Evolutionary conservation across 225 moss, liverwort and hornwort species (phyloP).

Genomic region (Physcomitrium patens): DNA sequence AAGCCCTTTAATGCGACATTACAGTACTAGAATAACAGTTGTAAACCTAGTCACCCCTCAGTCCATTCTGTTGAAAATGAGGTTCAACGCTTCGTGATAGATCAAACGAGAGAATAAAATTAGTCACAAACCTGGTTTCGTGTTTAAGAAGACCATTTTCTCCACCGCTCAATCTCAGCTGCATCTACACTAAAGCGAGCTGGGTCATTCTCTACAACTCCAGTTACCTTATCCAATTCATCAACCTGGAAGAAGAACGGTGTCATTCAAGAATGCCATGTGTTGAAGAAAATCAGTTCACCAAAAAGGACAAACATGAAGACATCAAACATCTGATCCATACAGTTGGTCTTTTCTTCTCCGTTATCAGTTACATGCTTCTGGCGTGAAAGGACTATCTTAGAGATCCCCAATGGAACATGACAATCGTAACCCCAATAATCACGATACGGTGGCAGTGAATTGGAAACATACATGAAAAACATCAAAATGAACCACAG

Average conservation of each 20-base stretch:
- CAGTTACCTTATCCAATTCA: conserved; percentile 85
- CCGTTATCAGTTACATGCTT: background rate
- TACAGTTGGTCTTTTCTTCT: too few species aligned
- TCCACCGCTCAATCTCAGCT: conserved; percentile 68
- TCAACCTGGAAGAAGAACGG: conserved; percentile 59
- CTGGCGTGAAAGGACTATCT: background rate
- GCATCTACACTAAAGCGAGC: conserved; percentile 72
- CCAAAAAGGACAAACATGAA: conserved; percentile 7
- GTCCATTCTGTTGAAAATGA: background rate
- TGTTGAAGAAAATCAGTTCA: conserved; percentile 7
- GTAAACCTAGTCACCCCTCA: conserved; percentile 7
- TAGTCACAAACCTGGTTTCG: conserved; percentile 57
- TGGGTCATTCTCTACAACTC: conserved; percentile 82
- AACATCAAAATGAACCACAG: conserved; percentile 28
- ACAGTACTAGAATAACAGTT: background rate
- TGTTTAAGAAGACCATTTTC: conserved; percentile 69
- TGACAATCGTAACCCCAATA: background rate
- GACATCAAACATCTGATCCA: background rate
- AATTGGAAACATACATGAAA: background rate
- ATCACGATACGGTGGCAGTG: background rate
- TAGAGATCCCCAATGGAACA: conserved; percentile 14
- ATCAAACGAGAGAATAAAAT: background rate
- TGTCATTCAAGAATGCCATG: conserved; percentile 9
- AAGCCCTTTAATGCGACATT: background rate
- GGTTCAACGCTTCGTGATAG: background rate